A percentile compares a stretch with the other conserved stretches of the same genome.
Conservation (phyloP, 2,329 filamentous ascomycete genomes). For the Xylaria polymorpha region DNA sequence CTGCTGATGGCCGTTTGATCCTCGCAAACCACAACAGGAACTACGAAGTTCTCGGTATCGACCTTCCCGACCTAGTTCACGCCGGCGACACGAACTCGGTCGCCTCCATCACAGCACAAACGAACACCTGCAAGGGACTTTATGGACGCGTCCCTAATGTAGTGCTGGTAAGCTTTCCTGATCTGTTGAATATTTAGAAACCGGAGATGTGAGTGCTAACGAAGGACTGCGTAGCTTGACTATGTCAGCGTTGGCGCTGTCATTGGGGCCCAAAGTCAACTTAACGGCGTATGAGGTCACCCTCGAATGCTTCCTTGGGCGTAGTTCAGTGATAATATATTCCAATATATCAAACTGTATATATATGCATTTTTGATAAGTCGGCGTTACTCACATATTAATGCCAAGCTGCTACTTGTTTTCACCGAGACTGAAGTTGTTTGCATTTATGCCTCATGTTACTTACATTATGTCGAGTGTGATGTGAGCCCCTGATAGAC, state of each 20-base stretch:
- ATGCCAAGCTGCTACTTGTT: neutral
- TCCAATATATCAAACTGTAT: constrained; percentile 10
- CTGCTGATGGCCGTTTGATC: constrained; percentile 56
- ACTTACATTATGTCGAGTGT: neutral
- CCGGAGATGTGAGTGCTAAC: constrained; percentile 24
- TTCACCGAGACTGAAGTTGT: neutral
- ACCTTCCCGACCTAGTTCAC: constrained; percentile 50
- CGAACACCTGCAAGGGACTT: constrained; percentile 48
- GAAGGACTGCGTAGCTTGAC: constrained; percentile 54
- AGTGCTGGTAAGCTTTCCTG: constrained; percentile 51
- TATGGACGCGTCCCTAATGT: constrained; percentile 53
- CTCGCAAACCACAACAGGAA: constrained; percentile 58
- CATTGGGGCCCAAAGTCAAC: constrained; percentile 52
- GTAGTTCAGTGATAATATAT: constrained; percentile 21
- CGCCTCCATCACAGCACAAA: constrained; percentile 58
- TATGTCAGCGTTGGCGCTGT: constrained; percentile 57
- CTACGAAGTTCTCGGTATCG: constrained; percentile 51
- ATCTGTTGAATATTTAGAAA: neutral
- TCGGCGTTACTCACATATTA: neutral
- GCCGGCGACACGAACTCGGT: constrained; percentile 60
- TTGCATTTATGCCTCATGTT: neutral
- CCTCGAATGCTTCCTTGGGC: neutral
- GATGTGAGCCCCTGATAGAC: neutral
- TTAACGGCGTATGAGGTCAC: constrained; percentile 52
- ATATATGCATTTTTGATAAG: constrained; percentile 15